phyloP scores from a whole-genome alignment of 192 early-diverging fungal genomes.

The Entrophospora sp. region DNA sequence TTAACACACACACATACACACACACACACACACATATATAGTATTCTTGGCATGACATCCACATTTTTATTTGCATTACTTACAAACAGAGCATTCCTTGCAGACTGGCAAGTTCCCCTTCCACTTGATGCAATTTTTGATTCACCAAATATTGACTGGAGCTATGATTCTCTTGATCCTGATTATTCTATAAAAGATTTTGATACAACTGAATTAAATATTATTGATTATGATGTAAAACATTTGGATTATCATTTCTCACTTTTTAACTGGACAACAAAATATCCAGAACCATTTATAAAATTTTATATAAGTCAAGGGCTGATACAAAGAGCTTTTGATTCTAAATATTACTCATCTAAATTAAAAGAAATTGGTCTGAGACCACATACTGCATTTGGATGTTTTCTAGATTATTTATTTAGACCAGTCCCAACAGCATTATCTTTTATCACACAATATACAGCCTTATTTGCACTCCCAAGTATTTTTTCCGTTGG shows the following conservation, averaged over 20 bases:
- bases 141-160: constrained; percentile 34
- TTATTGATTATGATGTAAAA: background rate
- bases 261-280: constrained; percentile 9
- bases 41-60: constrained; percentile 34
- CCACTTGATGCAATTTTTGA: constrained; percentile 33
- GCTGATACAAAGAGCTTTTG: constrained; percentile 32
- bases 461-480: constrained; percentile 25
- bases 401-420: constrained; percentile 34
- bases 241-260: constrained; percentile 6
- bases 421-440: constrained; percentile 30
- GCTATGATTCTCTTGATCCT: constrained; percentile 18
- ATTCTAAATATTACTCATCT: constrained; percentile 26
- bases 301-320: constrained; percentile 34
- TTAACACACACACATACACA: too few species aligned
- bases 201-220: background rate
- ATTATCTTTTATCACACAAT: constrained; percentile 29
- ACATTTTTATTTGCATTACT: constrained; percentile 36
- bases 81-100: constrained; percentile 30
- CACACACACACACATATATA: too few species aligned
- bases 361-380: constrained; percentile 27
- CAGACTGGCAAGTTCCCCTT: constrained; percentile 30
- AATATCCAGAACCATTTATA: constrained; percentile 16
- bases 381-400: constrained; percentile 30
- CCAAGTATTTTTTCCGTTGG: constrained; percentile 34
- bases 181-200: background rate